Evolutionary conservation across 169 alveolate species (phyloP).

Genomic region (Pseudocohnilembus persalinus): DNA sequence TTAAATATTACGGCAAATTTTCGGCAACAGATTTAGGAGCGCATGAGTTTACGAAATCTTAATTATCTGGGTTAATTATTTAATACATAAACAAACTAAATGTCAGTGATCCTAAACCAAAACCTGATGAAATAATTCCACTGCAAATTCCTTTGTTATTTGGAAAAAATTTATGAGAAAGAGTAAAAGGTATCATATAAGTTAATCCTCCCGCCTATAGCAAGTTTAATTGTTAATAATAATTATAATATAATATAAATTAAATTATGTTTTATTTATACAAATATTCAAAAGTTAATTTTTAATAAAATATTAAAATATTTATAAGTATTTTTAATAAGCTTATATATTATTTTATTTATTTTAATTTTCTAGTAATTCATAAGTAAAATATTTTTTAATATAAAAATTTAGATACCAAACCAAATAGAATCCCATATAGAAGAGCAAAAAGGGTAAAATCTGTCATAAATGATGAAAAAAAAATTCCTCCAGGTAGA

Average conservation of each 20-base stretch:
- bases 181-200: slow-evolving; percentile 19
- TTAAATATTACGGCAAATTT: neutral
- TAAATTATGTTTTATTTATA: too few relatives aligned
- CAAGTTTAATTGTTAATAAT: too few relatives aligned
- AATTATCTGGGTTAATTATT: slow-evolving; percentile 8
- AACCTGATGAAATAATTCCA: slow-evolving; percentile 10
- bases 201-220: neutral
- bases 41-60: neutral
- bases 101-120: slow-evolving; percentile 10
- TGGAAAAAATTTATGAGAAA: neutral
- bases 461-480: slow-evolving; percentile 4
- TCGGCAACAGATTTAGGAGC: neutral
- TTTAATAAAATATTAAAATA: too few relatives aligned
- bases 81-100: neutral
- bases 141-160: slow-evolving; percentile 17
- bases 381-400: too few relatives aligned
- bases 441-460: neutral
- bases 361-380: too few relatives aligned
- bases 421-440: slow-evolving; percentile 18
- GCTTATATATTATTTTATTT: too few relatives aligned
- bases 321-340: too few relatives aligned
- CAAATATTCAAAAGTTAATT: too few relatives aligned
- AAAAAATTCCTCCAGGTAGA: neutral
- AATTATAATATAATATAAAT: too few relatives aligned
- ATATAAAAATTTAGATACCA: too few relatives aligned